A percentile compares a stretch with the other conserved stretches of the same genome.
Conservation (phyloP, 345 rosid species). For the Eucalyptus paniculata region DNA sequence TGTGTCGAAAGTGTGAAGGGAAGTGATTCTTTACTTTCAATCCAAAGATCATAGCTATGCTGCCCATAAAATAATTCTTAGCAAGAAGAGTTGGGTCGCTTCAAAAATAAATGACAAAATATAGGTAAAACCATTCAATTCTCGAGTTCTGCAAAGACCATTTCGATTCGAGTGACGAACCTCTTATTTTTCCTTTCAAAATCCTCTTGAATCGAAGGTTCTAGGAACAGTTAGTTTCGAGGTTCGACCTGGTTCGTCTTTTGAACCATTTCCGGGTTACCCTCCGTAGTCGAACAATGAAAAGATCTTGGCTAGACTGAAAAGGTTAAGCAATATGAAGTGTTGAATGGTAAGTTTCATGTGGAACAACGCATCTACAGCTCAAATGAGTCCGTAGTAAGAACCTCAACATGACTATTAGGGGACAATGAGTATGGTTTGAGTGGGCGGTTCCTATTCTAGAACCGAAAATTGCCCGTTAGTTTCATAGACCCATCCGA, state of each 20-base stretch:
- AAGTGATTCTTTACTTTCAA: not conserved
- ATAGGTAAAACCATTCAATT: not conserved
- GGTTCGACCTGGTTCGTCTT: not conserved
- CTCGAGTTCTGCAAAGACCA: not conserved
- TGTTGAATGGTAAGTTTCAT: not conserved
- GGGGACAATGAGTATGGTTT: not conserved
- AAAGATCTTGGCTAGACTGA: not conserved
- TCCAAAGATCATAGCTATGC: not conserved
- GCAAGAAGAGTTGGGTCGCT: not conserved
- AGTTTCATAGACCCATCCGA: no score
- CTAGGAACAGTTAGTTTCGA: not conserved
- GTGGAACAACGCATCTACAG: not conserved
- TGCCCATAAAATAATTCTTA: not conserved
- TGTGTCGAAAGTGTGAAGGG: not conserved
- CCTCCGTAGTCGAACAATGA: not conserved
- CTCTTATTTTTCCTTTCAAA: not conserved
- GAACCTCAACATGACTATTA: not conserved
- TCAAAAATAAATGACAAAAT: not conserved
- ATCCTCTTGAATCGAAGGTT: not conserved
- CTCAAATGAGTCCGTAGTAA: not conserved
- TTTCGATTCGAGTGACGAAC: not conserved
- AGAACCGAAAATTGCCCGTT: accelerated
- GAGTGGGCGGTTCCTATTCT: no score
- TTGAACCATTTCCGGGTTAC: not conserved
- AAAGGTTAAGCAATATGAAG: not conserved